These are phyloP conservation scores for Trichoderma gamsii DNA, from an alignment of 495 filamentous ascomycete species.

Conservation along the genomic window DNA sequence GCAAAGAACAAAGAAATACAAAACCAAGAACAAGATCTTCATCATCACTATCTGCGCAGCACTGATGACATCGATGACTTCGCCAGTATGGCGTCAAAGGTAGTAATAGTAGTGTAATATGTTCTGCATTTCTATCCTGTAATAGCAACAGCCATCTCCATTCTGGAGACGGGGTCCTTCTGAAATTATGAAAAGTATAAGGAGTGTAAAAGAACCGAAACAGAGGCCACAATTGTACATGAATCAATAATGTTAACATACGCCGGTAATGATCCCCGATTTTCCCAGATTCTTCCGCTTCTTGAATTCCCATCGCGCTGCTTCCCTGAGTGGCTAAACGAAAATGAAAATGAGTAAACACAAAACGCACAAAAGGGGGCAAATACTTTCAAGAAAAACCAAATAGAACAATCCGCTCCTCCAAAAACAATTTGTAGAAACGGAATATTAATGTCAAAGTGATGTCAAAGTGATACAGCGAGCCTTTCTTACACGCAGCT, in stretches of 20 bases:
- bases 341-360: slow-evolving; percentile 19
- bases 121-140: slow-evolving; percentile 13
- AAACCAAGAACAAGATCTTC: too few relatives aligned
- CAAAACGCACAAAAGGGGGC: not conserved
- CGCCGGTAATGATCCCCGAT: slow-evolving; percentile 10
- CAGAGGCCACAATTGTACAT: slow-evolving; percentile 12
- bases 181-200: not conserved
- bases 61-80: too few relatives aligned
- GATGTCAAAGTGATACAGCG: not conserved
- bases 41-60: too few relatives aligned
- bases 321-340: slow-evolving; percentile 10
- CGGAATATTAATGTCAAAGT: not conserved
- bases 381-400: not conserved
- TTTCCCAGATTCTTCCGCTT: slow-evolving; percentile 11
- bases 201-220: slow-evolving; percentile 1
- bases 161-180: not conserved
- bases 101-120: not conserved
- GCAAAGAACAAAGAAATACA: too few relatives aligned
- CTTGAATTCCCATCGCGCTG: slow-evolving; percentile 10
- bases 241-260: not conserved
- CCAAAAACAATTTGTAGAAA: not conserved
- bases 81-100: too few relatives aligned
- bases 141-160: not conserved
- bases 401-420: not conserved
- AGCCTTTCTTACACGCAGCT: not conserved